Evolutionary conservation across 371 early-diverging fungal species (phyloP).

Genomic region (Capillidium rhysosporum): DNA sequence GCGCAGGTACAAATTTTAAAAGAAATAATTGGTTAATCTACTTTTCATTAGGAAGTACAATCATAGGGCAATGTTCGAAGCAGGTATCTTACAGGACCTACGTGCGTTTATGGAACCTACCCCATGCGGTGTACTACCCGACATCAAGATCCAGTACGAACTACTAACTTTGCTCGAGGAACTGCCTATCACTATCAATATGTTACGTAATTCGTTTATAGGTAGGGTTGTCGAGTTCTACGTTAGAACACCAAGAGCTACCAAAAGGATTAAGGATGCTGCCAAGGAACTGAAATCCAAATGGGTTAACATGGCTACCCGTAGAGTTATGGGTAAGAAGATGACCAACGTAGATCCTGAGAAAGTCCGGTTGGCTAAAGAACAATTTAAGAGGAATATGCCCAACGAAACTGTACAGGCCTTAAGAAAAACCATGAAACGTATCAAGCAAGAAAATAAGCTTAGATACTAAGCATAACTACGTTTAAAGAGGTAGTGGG

Average conservation of each 20-base stretch:
- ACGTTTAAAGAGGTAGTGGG: no score
- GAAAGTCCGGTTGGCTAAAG: no score
- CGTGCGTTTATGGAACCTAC: conserved; percentile 1
- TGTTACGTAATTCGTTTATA: background rate
- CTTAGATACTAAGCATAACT: background rate
- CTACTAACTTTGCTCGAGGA: background rate
- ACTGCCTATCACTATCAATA: conserved; percentile 1
- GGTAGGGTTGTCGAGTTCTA: conserved; percentile 4
- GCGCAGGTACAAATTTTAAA: background rate
- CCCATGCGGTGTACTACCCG: background rate
- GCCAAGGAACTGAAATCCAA: background rate
- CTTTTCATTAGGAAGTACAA: conserved; percentile 1
- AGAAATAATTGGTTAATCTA: background rate
- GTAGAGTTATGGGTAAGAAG: background rate
- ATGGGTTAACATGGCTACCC: background rate
- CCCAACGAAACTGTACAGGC: no score
- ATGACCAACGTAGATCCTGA: no score
- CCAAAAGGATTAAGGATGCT: background rate
- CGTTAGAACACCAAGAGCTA: background rate
- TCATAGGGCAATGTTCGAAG: background rate
- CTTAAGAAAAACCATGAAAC: background rate
- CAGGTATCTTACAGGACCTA: conserved; percentile 1
- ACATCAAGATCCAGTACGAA: background rate
- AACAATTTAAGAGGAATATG: no score
- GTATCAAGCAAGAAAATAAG: background rate